Conservation (phyloP, 139 green algal genomes). For the Marvania coccoides region DNA sequence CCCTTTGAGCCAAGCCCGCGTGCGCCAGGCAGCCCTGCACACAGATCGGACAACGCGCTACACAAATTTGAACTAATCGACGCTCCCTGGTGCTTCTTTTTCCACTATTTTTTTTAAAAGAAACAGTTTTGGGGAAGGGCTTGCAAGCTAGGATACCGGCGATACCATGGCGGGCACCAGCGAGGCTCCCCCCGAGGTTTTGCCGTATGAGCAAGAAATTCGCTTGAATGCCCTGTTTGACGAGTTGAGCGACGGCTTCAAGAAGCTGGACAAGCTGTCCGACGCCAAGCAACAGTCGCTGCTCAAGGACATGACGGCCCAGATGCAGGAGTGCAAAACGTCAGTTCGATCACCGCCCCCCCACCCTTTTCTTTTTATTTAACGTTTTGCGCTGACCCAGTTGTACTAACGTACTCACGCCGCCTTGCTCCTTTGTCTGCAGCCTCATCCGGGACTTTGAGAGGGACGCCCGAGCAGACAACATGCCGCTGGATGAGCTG, state of each 20-base stretch:
- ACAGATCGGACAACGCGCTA: too few species aligned
- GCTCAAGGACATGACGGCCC: conserved; percentile 62
- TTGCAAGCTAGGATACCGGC: too few species aligned
- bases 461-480: conserved; percentile 65
- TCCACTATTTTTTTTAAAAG: too few species aligned
- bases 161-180: too few species aligned
- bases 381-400: background rate
- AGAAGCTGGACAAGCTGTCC: conserved; percentile 47
- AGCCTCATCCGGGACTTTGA: conserved; percentile 92
- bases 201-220: conserved; percentile 37
- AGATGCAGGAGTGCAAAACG: conserved; percentile 74
- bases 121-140: too few species aligned
- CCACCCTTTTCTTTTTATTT: background rate
- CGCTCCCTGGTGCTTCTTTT: too few species aligned
- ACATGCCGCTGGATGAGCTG: conserved; percentile 53
- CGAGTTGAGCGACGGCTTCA: conserved; percentile 40
- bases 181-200: too few species aligned
- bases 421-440: background rate
- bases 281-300: conserved; percentile 49
- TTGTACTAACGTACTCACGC: background rate
- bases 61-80: too few species aligned
- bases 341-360: conserved; percentile 21
- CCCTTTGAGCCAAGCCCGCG: too few species aligned
- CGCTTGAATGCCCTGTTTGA: conserved; percentile 32
- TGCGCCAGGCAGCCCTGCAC: too few species aligned